Evolutionary conservation across 805 yeast species (phyloP), one percentile per base, ranked within the genome.

Genomic region (Kazachstania viticola): DNA sequence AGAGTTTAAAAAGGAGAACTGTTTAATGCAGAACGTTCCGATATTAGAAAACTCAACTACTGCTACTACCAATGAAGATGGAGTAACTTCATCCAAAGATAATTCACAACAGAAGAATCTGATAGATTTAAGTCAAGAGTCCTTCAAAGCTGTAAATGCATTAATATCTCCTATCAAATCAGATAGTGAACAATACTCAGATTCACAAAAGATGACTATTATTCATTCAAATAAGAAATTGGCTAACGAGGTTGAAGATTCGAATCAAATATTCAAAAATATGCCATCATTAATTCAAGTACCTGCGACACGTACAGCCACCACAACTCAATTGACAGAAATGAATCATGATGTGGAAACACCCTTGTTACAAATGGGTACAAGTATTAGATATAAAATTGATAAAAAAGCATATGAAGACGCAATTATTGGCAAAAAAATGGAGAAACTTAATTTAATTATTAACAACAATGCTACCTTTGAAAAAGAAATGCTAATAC

Each of bases 291-390:
- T 17, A 16, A 36, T 53, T 4, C 55, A 54, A 34, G 54, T 54
- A 2, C 57, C 58, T 4, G 58, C 54, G 4, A 49, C 58, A n/a
- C 42, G 56, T 31, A 35, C 44, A 1, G 34, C 54, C 3, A 51
- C 57, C 1, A n/a, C n/a, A n/a, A n/a, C n/a, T n/a, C n/a, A n/a
- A n/a, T n/a, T n/a, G n/a, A n/a, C 9, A 23, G 17, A 4, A 12
- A 29, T 19, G 21, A 11, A 19, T 8, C 21, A 19, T 11, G 7
- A 8, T 11, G 21, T 19, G 11, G 21, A 7, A 7, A 19, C 11
- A 19, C 21, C 7, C 7, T 19, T 8, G 21, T 8, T 11, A 7
- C 21, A 19, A 19, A 11, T 9, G n/a, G 25, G 8, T 9, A 9
- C 14, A 13, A 7, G 14, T 9, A 23, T 23, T 9, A 23, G n/a